Base-by-base conservation (phyloP, 2,329 filamentous ascomycete species). In the Cadophora sp. region DNA sequence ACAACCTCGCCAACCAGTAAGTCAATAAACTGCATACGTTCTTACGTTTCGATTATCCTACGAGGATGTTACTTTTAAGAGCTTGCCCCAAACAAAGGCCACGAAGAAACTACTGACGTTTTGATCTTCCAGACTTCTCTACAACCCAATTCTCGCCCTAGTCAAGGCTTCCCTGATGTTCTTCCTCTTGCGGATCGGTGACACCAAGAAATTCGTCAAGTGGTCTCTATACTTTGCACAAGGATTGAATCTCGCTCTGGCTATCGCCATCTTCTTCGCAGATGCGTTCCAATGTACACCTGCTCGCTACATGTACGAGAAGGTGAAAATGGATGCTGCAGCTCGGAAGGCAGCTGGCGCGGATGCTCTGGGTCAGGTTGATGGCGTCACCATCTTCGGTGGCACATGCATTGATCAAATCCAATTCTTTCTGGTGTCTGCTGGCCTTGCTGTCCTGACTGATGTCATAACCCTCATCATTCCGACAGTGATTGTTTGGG, bases 191-290 rank as follows among this genome's bases (percentile, higher is more conserved):
- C 60, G 60, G n/a, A 55, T 63, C 16, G 60, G 60, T n/a, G 24
- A 41, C 22, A 43, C 48, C 7, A 53, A 63, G 22, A 36, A 16
- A 13, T 30, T 55, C 14, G 60, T 63, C 18, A 53, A 55, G 36
- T 27, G 9, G 1, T 9, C 60, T n/a, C 33, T 63, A 14, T 63
- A 55, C n/a, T 24, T 63, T 16, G 60, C 60, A 20, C 47, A 53
- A 16, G 47, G 18, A 9, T 18, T 63, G 16, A 63, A 63, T 20
- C 22, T 63, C n/a, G 33, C 14, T 24, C 60, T 63, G n/a, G 60
- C 60, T 7, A 63, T 63, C n/a, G 45, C 60, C 30, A 63, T 63
- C 36, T 63, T 63, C 48, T 63, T 63, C 22, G 60, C 45, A 30
- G 60, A 63, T 18, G 60, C 60, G 3, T 63, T 63, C 14, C 60